Evolutionary conservation across 164 flowering plant genomes (phyloP).

Genomic region (Piper betle): DNA sequence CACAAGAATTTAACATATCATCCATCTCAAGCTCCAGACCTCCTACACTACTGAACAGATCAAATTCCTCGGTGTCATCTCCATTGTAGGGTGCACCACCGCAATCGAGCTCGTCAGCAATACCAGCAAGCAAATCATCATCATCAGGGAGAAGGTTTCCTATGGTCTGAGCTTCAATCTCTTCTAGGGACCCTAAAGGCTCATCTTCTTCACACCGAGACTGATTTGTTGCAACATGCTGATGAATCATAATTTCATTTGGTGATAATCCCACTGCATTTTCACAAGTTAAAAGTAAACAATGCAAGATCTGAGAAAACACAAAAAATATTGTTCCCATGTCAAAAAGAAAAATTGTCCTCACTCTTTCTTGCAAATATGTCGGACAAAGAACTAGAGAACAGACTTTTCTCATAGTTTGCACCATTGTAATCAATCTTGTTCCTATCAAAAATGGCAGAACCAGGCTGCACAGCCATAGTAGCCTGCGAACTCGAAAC

Average conservation of each 20-base stretch:
- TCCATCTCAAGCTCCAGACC: slow-evolving; percentile 64
- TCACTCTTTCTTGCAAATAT: slow-evolving; percentile 36
- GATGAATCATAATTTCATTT: slow-evolving; percentile 20
- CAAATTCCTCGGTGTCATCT: slow-evolving; percentile 49
- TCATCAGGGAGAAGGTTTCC: slow-evolving; percentile 74
- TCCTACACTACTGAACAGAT: slow-evolving; percentile 44
- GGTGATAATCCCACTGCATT: slow-evolving; percentile 41
- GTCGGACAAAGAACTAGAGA: slow-evolving; percentile 73
- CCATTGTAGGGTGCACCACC: slow-evolving; percentile 13
- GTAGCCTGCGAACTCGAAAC: slow-evolving; percentile 20
- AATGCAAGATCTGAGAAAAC: no score
- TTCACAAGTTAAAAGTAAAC: neutral
- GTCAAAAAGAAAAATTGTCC: slow-evolving; percentile 9
- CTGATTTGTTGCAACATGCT: slow-evolving; percentile 25
- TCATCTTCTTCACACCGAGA: slow-evolving; percentile 43
- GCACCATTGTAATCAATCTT: slow-evolving; percentile 19
- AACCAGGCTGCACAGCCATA: slow-evolving; percentile 17
- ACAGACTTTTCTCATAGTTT: slow-evolving; percentile 59
- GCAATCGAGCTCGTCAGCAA: slow-evolving; percentile 29
- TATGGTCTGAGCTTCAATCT: slow-evolving; percentile 69
- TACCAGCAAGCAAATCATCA: slow-evolving; percentile 53
- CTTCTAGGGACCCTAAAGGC: slow-evolving; percentile 47
- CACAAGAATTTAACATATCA: slow-evolving; percentile 13
- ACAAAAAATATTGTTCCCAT: neutral
- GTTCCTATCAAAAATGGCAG: slow-evolving; percentile 15